Evolutionary conservation across 164 flowering plant species (phyloP), one percentile per base, ranked within the genome.

Genomic region (Paratinospora sagittata): DNA sequence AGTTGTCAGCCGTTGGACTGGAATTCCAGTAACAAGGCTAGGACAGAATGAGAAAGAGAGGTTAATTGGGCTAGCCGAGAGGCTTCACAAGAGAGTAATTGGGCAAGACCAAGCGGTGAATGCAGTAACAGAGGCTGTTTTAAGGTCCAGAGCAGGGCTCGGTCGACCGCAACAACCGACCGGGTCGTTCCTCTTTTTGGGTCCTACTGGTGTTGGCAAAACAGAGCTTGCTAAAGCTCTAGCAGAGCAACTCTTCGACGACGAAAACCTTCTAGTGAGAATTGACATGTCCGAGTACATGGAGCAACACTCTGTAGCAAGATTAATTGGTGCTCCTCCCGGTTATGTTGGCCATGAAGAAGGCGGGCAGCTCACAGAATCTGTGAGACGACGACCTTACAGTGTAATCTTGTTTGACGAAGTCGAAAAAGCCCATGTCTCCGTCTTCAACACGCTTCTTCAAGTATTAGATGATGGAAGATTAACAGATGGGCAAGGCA

Each of bases 161-260:
- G 94, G 94, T 37, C 77, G 97, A 79, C 89, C 90, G 0, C 97
- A 91, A 34, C 98, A 91, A 73, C 98, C 96, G 2, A 91, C 89
- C 11, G 98, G 94, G 0, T 90, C 97, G 23, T 91, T 93, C 83
- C 85, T 93, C 26, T 86, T 86, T 79, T 63, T 94, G 77, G 98
- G 98, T 66, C 98, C 97, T 0, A 94, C 98, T n/a, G 98, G 98
- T 72, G 98, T 94, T 70, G 98, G 98, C 8, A 94, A 94, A 69
- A 91, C 97, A 3, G 97, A 94, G 82, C 93, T 94, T 52, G 98
- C 98, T 0, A 94, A 94, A 80, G 97, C 98, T 8, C 84, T 94
- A 1, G 97, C 98, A 3, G 97, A 92, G 73, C 97, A 94, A 71
- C 84, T 92, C n/a, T 92, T 94, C 80, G 97, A 94, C 73, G 95